These are phyloP conservation scores for Globisporangium polare DNA, from an alignment of 352 stramenopile genomes.

Conservation along the genomic window DNA sequence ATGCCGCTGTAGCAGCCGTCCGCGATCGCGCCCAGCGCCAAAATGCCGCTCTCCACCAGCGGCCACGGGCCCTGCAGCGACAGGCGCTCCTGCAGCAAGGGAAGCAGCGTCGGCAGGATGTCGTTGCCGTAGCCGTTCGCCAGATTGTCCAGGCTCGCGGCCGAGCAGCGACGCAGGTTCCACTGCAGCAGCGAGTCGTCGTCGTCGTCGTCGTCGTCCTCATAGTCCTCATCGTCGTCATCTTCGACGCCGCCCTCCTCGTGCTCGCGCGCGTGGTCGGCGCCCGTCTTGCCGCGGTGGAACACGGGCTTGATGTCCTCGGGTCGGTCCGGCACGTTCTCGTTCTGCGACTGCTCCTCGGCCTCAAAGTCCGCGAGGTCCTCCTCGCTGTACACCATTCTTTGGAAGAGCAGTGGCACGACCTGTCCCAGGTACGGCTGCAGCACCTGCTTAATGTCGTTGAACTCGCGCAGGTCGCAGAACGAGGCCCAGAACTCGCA, in stretches of 20 bases:
- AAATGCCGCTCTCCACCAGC: conserved; percentile 93
- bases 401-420: conserved; percentile 90
- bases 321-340: conserved; percentile 88
- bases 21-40: conserved; percentile 94
- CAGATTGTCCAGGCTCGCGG: conserved; percentile 94
- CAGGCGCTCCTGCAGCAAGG: conserved; percentile 89
- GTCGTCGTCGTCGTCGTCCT: conserved; percentile 87
- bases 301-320: conserved; percentile 91
- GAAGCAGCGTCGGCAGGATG: conserved; percentile 92
- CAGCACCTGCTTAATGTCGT: conserved; percentile 91
- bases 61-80: conserved; percentile 89
- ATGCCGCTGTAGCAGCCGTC: conserved; percentile 94
- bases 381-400: conserved; percentile 96
- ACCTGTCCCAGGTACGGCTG: conserved; percentile 86
- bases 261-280: conserved; percentile 29
- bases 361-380: conserved; percentile 88
- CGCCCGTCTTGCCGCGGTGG: conserved; percentile 46
- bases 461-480: conserved; percentile 84
- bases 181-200: conserved; percentile 94
- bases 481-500: conserved; percentile 91
- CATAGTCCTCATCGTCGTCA: conserved; percentile 86
- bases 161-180: conserved; percentile 94
- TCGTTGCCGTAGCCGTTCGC: conserved; percentile 90
- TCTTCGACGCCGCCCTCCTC: conserved; percentile 23
- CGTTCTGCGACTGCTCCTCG: conserved; percentile 84